Percentiles rank a stretch among this genome's conserved stretches.
phyloP scores from a whole-genome alignment of 306 rosid genomes.

The Luffa acutangula region DNA sequence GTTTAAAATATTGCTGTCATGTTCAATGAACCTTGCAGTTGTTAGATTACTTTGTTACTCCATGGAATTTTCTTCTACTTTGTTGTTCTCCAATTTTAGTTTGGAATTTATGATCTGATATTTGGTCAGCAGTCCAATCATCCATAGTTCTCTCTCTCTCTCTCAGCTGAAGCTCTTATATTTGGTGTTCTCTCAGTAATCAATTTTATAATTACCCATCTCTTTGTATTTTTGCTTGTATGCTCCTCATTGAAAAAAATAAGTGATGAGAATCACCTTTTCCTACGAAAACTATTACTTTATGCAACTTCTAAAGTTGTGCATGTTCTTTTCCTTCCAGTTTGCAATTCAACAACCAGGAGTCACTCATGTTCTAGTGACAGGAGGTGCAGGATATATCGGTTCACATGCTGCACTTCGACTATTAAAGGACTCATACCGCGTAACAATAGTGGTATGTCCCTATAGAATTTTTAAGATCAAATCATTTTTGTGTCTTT shows the following conservation, averaged over 20 bases:
- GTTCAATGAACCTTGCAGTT: not conserved
- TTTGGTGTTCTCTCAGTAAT: not conserved
- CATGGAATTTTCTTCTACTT: not conserved
- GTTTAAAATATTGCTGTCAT: not conserved
- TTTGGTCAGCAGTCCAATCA: not conserved
- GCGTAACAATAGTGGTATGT: constrained; percentile 94
- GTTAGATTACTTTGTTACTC: not conserved
- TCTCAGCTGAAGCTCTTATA: not conserved
- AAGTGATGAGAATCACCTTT: not conserved
- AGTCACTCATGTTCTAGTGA: constrained; percentile 80
- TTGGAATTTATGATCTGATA: not conserved
- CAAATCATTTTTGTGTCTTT: not conserved
- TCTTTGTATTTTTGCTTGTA: not conserved
- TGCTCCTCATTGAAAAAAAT: not conserved
- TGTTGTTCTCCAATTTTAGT: not conserved
- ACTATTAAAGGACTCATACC: constrained; percentile 61
- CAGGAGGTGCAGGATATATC: constrained; percentile 94
- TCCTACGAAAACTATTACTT: not conserved
- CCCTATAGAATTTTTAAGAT: not conserved
- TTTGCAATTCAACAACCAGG: constrained; percentile 64
- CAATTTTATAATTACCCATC: not conserved
- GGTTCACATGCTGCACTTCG: constrained; percentile 91
- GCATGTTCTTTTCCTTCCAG: constrained; percentile 32
- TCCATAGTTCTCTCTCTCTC: not conserved
- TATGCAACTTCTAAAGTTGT: not conserved